Percentiles rank a stretch among this genome's conserved stretches.
These are phyloP conservation scores for Ceratocystis huliohia DNA, from an alignment of 2,329 filamentous ascomycete genomes.

Conservation along the genomic window DNA sequence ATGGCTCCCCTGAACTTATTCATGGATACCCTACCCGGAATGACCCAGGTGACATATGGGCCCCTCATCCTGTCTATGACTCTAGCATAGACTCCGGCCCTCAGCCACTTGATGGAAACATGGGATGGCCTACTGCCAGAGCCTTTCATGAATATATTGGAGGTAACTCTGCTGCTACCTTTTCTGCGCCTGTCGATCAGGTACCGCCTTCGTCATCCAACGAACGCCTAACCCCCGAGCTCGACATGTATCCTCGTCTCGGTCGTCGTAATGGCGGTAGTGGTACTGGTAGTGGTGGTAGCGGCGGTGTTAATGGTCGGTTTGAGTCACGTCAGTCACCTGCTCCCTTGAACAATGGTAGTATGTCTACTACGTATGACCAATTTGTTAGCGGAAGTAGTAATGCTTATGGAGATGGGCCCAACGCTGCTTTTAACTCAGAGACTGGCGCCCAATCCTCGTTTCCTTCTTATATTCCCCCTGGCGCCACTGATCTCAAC, in stretches of 20 bases:
- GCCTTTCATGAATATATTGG: constrained; percentile 7
- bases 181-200: not conserved
- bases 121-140: not conserved
- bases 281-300: not conserved
- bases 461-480: constrained; percentile 5
- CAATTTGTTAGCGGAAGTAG: constrained; percentile 2
- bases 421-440: not conserved
- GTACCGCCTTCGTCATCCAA: not conserved
- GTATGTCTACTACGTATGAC: not conserved
- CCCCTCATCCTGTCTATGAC: not conserved
- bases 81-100: not conserved
- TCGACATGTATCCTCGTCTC: constrained; percentile 6
- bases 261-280: not conserved
- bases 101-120: not conserved
- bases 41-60: constrained; percentile 8
- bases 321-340: constrained; percentile 8
- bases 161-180: not conserved
- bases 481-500: not conserved
- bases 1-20: not conserved
- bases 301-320: not conserved
- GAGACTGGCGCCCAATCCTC: not conserved
- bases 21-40: not conserved
- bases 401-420: not conserved
- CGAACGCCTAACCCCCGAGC: constrained; percentile 6
- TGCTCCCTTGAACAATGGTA: constrained; percentile 1